Percentiles rank a stretch among this genome's conserved stretches.
Evolutionary conservation across 805 yeast genomes (phyloP).

Genomic region (Naumovozyma baii): DNA sequence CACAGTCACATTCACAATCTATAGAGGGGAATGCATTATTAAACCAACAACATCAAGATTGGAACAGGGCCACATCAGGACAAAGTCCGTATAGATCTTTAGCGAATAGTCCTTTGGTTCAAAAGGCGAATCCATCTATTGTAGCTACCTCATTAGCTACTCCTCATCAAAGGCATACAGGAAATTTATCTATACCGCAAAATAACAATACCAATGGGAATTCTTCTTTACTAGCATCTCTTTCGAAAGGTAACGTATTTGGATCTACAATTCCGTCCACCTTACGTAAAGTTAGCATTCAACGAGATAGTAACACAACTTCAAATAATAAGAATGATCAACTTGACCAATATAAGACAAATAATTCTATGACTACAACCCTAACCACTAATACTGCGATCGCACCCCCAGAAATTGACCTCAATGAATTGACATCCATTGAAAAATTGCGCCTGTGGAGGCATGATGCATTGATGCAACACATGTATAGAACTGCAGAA

Average conservation of each 20-base stretch:
- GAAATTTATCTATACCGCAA: conserved; percentile 3
- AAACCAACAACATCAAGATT: not conserved
- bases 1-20: conserved; percentile 1
- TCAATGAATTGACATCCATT: conserved; percentile 48
- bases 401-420: conserved; percentile 17
- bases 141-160: conserved; percentile 30
- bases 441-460: conserved; percentile 86
- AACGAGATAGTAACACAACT: conserved; percentile 8
- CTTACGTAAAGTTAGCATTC: conserved; percentile 22
- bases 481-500: conserved; percentile 81
- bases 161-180: conserved; percentile 35
- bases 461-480: conserved; percentile 87
- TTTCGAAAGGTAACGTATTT: conserved; percentile 21
- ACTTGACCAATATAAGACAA: not conserved
- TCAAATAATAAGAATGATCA: conserved; percentile 1
- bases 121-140: conserved; percentile 9
- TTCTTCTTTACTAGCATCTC: conserved; percentile 18
- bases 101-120: conserved; percentile 23
- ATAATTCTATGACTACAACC: conserved; percentile 6
- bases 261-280: conserved; percentile 26
- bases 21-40: not conserved
- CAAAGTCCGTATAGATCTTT: conserved; percentile 9
- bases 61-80: not conserved
- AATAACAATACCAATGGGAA: conserved; percentile 9
- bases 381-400: conserved; percentile 16